A percentile compares a stretch with the other conserved stretches of the same genome.
phyloP scores from a whole-genome alignment of 1,284 basidiomycete species.

The Leccinum pachyderme region DNA sequence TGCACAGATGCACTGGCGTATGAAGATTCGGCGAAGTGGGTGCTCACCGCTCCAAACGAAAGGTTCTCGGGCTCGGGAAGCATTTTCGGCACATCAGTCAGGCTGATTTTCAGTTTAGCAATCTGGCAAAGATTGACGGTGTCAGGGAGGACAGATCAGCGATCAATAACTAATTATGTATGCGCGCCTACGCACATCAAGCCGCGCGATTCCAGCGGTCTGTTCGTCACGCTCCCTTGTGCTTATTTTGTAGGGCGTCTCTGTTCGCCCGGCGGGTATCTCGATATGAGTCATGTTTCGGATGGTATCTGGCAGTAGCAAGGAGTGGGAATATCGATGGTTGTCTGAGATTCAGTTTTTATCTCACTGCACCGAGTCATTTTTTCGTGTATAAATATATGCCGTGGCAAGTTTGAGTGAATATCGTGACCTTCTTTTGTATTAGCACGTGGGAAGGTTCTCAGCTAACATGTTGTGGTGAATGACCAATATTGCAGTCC shows the following conservation, averaged over 20 bases:
- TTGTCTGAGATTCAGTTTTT: neutral
- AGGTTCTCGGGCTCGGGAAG: constrained; percentile 37
- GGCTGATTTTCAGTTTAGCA: constrained; percentile 40
- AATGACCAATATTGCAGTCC: too few relatives aligned
- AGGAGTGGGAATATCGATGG: neutral
- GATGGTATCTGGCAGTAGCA: neutral
- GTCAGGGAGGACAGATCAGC: neutral
- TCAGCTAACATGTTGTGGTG: too few relatives aligned
- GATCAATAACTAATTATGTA: neutral
- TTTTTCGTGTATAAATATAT: neutral
- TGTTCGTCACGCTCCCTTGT: neutral
- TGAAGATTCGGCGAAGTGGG: neutral
- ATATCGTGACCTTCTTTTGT: too few relatives aligned
- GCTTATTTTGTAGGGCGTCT: neutral
- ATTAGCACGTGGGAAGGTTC: too few relatives aligned
- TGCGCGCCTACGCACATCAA: constrained; percentile 20
- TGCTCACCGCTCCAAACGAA: constrained; percentile 39
- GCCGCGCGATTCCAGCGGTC: constrained; percentile 1
- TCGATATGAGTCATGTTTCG: constrained; percentile 7
- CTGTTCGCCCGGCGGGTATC: neutral
- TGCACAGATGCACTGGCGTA: neutral
- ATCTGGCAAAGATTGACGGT: constrained; percentile 31
- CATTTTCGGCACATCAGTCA: constrained; percentile 37
- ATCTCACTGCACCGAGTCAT: constrained; percentile 1
- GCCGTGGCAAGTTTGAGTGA: too few relatives aligned